These are phyloP conservation scores for Phialocephala subalpina DNA, from an alignment of 2,329 filamentous ascomycete genomes.

Conservation along the genomic window DNA sequence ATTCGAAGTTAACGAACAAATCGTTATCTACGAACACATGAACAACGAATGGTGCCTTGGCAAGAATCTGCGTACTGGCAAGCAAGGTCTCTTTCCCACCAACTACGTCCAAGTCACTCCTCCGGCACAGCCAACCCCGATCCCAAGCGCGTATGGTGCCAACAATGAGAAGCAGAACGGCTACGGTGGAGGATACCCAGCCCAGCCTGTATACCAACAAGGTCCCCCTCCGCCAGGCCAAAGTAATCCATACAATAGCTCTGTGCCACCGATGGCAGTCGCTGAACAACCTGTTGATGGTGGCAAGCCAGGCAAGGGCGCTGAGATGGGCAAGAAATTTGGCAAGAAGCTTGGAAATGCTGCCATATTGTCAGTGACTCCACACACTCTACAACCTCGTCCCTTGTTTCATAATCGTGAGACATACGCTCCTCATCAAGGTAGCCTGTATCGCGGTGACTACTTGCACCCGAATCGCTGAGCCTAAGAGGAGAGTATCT, in stretches of 20 bases:
- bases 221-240: conserved; percentile 51
- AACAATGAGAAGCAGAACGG: conserved; percentile 30
- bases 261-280: conserved; percentile 79
- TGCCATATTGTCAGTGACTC: conserved; percentile 90
- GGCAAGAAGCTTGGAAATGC: conserved; percentile 89
- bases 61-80: conserved; percentile 80
- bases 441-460: no score
- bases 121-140: conserved; percentile 31
- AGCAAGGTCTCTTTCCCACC: conserved; percentile 94
- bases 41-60: conserved; percentile 98
- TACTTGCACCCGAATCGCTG: no score
- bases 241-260: conserved; percentile 70
- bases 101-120: conserved; percentile 79
- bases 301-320: conserved; percentile 54
- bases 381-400: conserved; percentile 87
- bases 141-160: conserved; percentile 42
- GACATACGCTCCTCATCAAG: no score
- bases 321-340: conserved; percentile 88
- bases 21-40: conserved; percentile 90
- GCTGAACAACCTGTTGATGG: conserved; percentile 55
- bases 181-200: conserved; percentile 36
- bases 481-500: no score
- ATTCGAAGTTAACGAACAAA: conserved; percentile 80
- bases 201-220: conserved; percentile 35
- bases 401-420: neutral